Conservation (phyloP, 257 asterid genomes). For the Forsythia viridissima region DNA sequence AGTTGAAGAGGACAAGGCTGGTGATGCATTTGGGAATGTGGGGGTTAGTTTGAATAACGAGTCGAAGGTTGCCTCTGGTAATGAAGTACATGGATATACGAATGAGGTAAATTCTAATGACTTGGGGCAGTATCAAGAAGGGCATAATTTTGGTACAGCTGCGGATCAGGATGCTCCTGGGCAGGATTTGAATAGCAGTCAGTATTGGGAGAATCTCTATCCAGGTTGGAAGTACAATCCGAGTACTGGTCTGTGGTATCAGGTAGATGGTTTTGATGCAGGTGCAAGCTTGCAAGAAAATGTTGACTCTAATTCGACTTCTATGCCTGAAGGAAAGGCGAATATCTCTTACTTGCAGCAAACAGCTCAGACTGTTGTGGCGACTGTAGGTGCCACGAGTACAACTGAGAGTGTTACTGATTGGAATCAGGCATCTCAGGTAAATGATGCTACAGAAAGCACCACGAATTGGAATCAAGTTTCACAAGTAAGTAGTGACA, state of each 20-base stretch:
- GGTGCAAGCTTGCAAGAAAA: slow-evolving; percentile 37
- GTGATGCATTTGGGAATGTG: slow-evolving; percentile 43
- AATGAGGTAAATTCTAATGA: slow-evolving; percentile 29
- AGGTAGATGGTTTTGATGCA: slow-evolving; percentile 50
- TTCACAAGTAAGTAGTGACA: slow-evolving; percentile 40
- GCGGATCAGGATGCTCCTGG: slow-evolving; percentile 43
- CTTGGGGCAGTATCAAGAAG: slow-evolving; percentile 38
- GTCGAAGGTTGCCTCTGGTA: slow-evolving; percentile 31
- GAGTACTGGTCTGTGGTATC: slow-evolving; percentile 83
- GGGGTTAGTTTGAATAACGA: slow-evolving; percentile 30
- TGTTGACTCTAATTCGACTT: slow-evolving; percentile 29
- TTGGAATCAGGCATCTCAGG: slow-evolving; percentile 52
- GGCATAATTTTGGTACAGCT: slow-evolving; percentile 31
- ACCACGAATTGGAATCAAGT: slow-evolving; percentile 59
- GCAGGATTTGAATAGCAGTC: slow-evolving; percentile 51
- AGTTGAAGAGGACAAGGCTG: slow-evolving; percentile 46
- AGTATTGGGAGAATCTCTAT: slow-evolving; percentile 78
- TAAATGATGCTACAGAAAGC: slow-evolving; percentile 34
- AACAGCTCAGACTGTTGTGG: slow-evolving; percentile 52
- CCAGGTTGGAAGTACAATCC: slow-evolving; percentile 87
- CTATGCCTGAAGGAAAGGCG: slow-evolving; percentile 41
- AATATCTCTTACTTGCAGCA: slow-evolving; percentile 76
- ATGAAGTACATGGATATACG: slow-evolving; percentile 33
- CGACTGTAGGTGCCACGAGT: slow-evolving; percentile 51
- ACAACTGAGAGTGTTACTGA: slow-evolving; percentile 42